These are phyloP conservation scores for Cercophora scortea DNA, from an alignment of 495 filamentous ascomycete species.

Conservation along the genomic window DNA sequence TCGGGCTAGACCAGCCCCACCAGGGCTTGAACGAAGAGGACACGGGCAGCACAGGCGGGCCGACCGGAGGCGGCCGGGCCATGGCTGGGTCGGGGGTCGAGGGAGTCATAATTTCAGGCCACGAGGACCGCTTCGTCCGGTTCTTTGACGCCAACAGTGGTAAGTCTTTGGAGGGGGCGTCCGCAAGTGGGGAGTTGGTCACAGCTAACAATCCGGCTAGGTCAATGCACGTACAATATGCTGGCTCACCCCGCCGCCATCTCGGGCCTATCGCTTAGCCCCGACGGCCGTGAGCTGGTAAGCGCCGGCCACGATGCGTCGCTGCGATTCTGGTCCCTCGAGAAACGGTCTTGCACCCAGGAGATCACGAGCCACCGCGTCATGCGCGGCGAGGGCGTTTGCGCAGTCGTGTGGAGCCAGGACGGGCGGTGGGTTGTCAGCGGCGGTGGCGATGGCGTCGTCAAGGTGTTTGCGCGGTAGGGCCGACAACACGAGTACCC, in stretches of 20 bases:
- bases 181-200: no score
- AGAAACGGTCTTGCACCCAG: conserved; percentile 87
- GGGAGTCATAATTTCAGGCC: conserved; percentile 87
- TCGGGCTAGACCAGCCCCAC: conserved; percentile 56
- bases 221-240: conserved; percentile 99
- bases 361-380: conserved; percentile 84
- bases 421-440: conserved; percentile 92
- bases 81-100: conserved; percentile 65
- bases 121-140: conserved; percentile 89
- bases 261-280: conserved; percentile 79
- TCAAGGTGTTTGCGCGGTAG: conserved; percentile 79
- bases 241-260: conserved; percentile 90
- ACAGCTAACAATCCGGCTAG: conserved; percentile 34
- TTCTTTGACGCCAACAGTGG: conserved; percentile 99
- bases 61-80: conserved; percentile 66
- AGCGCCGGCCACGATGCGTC: conserved; percentile 93
- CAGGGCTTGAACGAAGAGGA: conserved; percentile 50
- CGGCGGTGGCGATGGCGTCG: conserved; percentile 91
- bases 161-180: conserved; percentile 40
- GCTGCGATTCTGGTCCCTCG: conserved; percentile 94
- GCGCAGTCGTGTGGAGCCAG: conserved; percentile 85
- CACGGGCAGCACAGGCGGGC: conserved; percentile 48
- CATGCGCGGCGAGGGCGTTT: conserved; percentile 93
- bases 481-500: neutral
- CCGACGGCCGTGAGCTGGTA: conserved; percentile 88